These are phyloP conservation scores for Chalaropsis thielavioides DNA, from an alignment of 2,329 filamentous ascomycete genomes.

Conservation along the genomic window DNA sequence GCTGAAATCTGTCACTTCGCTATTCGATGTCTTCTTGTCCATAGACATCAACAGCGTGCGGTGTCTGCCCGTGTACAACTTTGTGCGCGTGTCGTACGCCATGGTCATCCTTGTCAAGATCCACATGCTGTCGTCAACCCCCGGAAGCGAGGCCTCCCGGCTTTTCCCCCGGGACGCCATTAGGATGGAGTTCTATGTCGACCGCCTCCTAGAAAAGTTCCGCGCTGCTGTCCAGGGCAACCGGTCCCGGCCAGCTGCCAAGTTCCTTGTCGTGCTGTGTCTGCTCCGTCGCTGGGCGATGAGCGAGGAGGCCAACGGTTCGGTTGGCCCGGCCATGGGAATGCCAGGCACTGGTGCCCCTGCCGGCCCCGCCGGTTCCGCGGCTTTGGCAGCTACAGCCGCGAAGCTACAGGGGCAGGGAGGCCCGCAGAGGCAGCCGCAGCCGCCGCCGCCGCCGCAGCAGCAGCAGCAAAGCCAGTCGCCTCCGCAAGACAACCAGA, in stretches of 20 bases:
- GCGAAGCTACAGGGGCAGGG: conserved; percentile 11
- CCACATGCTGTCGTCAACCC: conserved; percentile 50
- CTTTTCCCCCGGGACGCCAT: conserved; percentile 55
- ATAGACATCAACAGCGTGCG: conserved; percentile 46
- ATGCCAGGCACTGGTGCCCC: neutral
- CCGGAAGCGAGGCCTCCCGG: conserved; percentile 51
- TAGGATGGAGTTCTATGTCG: conserved; percentile 50
- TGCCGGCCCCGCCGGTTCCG: neutral
- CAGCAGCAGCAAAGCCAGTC: neutral
- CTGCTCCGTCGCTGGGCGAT: conserved; percentile 59
- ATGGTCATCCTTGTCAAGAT: conserved; percentile 61
- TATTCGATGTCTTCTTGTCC: conserved; percentile 49
- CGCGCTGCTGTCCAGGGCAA: conserved; percentile 47
- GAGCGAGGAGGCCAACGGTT: conserved; percentile 11
- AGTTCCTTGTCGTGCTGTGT: conserved; percentile 55
- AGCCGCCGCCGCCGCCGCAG: neutral
- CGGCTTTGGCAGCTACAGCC: conserved; percentile 13
- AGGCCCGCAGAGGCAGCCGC: neutral
- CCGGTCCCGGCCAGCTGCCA: conserved; percentile 49
- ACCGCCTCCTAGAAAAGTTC: conserved; percentile 55
- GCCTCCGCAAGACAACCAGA: neutral
- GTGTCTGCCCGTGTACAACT: conserved; percentile 54
- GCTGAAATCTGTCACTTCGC: conserved; percentile 21
- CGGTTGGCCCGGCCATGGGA: neutral
- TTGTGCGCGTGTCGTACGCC: conserved; percentile 57